These are phyloP conservation scores for Aureobasidium sp. DNA, from an alignment of 2,329 filamentous ascomycete genomes.

Conservation along the genomic window DNA sequence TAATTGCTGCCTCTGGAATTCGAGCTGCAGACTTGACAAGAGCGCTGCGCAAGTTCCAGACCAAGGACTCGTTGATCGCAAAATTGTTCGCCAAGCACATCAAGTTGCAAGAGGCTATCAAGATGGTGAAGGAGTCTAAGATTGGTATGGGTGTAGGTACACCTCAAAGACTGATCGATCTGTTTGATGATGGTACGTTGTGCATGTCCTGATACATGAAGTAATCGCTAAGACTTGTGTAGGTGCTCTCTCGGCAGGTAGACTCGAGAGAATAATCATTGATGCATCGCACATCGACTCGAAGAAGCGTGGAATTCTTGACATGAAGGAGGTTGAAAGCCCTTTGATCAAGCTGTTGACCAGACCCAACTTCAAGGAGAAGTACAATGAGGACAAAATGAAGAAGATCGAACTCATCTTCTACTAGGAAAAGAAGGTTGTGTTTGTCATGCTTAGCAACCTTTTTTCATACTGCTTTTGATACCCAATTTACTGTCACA, in stretches of 20 bases:
- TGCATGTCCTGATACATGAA: conserved; percentile 12
- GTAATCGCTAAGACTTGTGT: conserved; percentile 15
- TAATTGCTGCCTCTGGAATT: conserved; percentile 78
- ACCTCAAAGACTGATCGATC: conserved; percentile 70
- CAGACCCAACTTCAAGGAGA: conserved; percentile 61
- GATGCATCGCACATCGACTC: conserved; percentile 90
- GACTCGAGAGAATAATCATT: conserved; percentile 72
- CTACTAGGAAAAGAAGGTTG: conserved; percentile 41
- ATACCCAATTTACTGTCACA: background rate
- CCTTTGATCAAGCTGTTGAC: conserved; percentile 70
- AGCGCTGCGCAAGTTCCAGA: conserved; percentile 69
- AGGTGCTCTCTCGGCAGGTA: conserved; percentile 63
- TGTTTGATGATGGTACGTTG: conserved; percentile 68
- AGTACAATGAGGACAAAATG: conserved; percentile 48
- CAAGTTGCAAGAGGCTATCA: conserved; percentile 80
- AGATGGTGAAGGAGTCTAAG: conserved; percentile 59
- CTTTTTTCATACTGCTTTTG: background rate
- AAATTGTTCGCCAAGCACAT: conserved; percentile 99
- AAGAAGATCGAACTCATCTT: conserved; percentile 55
- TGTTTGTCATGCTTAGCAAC: background rate
- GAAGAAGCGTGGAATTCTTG: conserved; percentile 88
- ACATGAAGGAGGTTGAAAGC: conserved; percentile 89
- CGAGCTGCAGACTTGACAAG: conserved; percentile 79
- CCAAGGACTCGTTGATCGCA: conserved; percentile 67
- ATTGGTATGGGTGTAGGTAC: conserved; percentile 89